Evolutionary conservation across 2,329 filamentous ascomycete species (phyloP), one percentile per base, ranked within the genome.

Genomic region (Aspergillus neoniger): DNA sequence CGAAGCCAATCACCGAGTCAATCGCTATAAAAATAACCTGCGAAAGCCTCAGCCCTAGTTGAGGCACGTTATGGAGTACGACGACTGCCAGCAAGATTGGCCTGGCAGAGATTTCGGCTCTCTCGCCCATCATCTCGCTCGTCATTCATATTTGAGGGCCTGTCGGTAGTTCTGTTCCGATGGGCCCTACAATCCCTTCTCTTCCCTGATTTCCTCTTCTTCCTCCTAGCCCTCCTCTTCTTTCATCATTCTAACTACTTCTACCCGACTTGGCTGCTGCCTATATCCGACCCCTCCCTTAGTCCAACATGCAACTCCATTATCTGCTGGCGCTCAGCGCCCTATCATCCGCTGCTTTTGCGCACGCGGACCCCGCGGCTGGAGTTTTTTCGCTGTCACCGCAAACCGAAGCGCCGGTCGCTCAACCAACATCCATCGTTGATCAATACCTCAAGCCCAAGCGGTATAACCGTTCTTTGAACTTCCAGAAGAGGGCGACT

Each of bases 41-140:
- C 25, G 39, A 19, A 44, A 55, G 53, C 53, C 53, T 55, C 53
- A 55, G 53, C 53, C 53, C 53, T 55, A 55, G 53, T 55, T 36
- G 39, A 44, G 39, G 39, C 53, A 47, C 53, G 39, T 14, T 36
- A 36, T 36, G 32, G 32, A 36, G 32, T 55, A 55, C 53, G 53
- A 55, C 52, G 52, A 55, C 53, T 17, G 28, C 25, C 17, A 43
- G 19, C 53, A 44, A 44, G 17, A 12, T 19, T n/a, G 17, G 19
- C 19, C 8, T 14, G 39, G 53, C 53, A 55, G 53, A 55, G 17
- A 36, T 44, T 55, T 55, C 39, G 43, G 44, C 14, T 28, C 21
- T 55, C 39, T 30, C 28, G 9, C 36, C 44, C 38, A 54, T 54
- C 32, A 23, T 15, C 15, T 39, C 17, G 51, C 10, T 21, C 2